These are phyloP conservation scores for Elsinoe australis DNA, from an alignment of 2,329 filamentous ascomycete species.

Conservation along the genomic window DNA sequence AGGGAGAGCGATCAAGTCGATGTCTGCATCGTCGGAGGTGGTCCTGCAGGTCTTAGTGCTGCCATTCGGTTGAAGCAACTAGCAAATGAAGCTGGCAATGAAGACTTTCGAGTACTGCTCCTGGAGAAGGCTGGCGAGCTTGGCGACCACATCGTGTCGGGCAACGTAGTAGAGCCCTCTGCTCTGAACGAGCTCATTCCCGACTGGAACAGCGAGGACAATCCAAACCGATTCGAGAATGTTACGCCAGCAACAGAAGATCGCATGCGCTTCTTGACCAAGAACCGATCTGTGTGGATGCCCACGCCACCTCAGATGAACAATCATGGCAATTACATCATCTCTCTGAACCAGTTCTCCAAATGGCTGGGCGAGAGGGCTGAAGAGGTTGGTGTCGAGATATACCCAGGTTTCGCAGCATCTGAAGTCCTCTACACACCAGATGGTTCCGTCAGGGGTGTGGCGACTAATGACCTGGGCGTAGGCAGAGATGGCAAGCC, in stretches of 20 bases:
- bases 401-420: conserved; percentile 93
- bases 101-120: conserved; percentile 87
- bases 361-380: conserved; percentile 94
- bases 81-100: conserved; percentile 87
- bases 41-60: conserved; percentile 86
- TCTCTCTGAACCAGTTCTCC: conserved; percentile 88
- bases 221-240: conserved; percentile 78
- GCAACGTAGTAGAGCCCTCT: conserved; percentile 85
- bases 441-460: conserved; percentile 84
- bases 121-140: conserved; percentile 94
- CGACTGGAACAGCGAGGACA: conserved; percentile 85
- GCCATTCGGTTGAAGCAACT: conserved; percentile 94
- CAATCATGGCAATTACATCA: conserved; percentile 96
- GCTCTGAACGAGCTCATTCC: conserved; percentile 85
- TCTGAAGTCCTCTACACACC: conserved; percentile 81
- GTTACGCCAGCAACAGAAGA: conserved; percentile 77
- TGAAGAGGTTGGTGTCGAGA: conserved; percentile 92
- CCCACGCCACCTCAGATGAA: conserved; percentile 94
- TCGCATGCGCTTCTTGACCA: conserved; percentile 89
- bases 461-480: conserved; percentile 92
- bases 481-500: conserved; percentile 72
- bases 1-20: conserved; percentile 91
- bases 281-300: conserved; percentile 67
- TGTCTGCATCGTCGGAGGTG: conserved; percentile 92
- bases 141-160: conserved; percentile 89